Evolutionary conservation across 108 stramenopile genomes (phyloP).

Genomic region (Mediolabrus comicus): DNA sequence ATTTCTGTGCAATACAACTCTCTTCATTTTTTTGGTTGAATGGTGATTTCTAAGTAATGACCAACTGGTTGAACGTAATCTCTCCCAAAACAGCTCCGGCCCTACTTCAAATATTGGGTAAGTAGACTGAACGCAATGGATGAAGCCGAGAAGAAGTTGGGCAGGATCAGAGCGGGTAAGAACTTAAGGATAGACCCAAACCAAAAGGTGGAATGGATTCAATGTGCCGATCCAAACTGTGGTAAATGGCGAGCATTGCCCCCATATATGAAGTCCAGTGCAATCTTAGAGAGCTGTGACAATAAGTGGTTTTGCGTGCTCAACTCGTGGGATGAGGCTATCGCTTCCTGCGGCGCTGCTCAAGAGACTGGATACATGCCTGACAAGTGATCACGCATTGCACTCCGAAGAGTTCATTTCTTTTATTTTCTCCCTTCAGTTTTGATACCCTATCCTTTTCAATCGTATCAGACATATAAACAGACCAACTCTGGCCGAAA

Average conservation of each 20-base stretch:
- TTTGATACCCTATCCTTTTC: no score
- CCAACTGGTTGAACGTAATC: no score
- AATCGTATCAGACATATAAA: no score
- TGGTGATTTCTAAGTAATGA: no score
- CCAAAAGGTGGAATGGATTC: slow-evolving; percentile 71
- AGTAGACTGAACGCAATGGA: slow-evolving; percentile 40
- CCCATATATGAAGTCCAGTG: slow-evolving; percentile 73
- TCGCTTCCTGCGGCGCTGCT: slow-evolving; percentile 81
- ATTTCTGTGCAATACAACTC: neutral
- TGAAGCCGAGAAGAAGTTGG: slow-evolving; percentile 41
- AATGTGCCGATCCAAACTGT: slow-evolving; percentile 83
- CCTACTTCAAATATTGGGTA: slow-evolving; percentile 45
- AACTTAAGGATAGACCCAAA: slow-evolving; percentile 32
- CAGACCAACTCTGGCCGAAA: neutral
- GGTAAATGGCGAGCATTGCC: slow-evolving; percentile 82
- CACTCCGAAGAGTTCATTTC: neutral
- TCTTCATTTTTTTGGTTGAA: neutral
- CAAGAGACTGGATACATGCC: slow-evolving; percentile 69
- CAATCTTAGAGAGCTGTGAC: slow-evolving; percentile 57
- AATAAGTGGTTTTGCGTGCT: slow-evolving; percentile 89
- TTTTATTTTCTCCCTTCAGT: slow-evolving; percentile 2
- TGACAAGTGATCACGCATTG: neutral
- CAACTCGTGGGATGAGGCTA: slow-evolving; percentile 89
- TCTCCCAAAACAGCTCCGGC: slow-evolving; percentile 24
- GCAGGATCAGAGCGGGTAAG: slow-evolving; percentile 31